Evolutionary conservation across 495 filamentous ascomycete species (phyloP), one percentile per base, ranked within the genome.

Genomic region (Extremus antarcticus): DNA sequence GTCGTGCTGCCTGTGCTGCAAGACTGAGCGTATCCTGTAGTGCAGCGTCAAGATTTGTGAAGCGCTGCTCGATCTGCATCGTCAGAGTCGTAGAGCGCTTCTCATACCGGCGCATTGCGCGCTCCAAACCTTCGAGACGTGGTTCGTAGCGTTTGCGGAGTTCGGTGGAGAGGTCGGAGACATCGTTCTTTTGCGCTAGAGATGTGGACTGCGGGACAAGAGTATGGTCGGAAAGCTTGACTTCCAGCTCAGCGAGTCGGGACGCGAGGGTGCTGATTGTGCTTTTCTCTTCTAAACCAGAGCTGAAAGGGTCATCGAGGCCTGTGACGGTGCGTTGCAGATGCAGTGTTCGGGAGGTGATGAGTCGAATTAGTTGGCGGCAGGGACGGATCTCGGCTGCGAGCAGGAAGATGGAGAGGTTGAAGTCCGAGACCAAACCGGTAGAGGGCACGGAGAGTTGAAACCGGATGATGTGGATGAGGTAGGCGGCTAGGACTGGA

Each of bases 31-130:
- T 85, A 59, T 96, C 90, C 25, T 80, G 79, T 19, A 94, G 66
- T 40, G 85, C 77, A 0, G 69, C 64, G 54, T 94, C 84, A 16
- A 96, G 70, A 22, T 80, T 76, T 22, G 76, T 73, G 35, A 97
- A 76, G 17, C 86, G 79, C 17, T 77, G 76, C 46, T 97, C 89
- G 10, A 82, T 91, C 58, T 90, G 82, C 51, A 83, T 75, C 0
- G 81, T 71, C 19, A 85, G 77, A 1, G 90, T 68, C 0, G 84
- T 82, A 11, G 83, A 81, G 54, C 88, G 84, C 67, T 95, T 96
- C 71, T 98, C 92, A 60, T 95, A 95, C n/a, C 88, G 81, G 15
- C 92, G 78, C 25, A 97, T 84, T 0, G 92, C 92, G 19, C 92
- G 84, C 55, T 87, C 91, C 35, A 98, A 70, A 2, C 88, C 87